Evolutionary conservation across 2,329 filamentous ascomycete species (phyloP), one percentile per base, ranked within the genome.

Genomic region (Coniochaeta prunicola): DNA sequence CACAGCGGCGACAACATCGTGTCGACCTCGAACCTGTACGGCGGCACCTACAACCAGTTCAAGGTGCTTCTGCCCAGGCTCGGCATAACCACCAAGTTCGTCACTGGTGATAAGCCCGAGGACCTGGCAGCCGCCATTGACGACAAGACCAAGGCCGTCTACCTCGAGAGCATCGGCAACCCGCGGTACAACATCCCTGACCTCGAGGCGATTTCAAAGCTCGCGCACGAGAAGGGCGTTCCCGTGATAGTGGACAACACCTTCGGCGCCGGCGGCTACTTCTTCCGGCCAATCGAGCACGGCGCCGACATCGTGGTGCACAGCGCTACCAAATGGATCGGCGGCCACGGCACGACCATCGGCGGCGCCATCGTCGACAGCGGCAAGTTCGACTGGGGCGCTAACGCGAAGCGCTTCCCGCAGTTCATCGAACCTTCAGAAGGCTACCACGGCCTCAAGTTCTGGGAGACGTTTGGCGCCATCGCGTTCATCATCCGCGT

Each of bases 251-350:
- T 81, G 55, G 92, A 97, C 77, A 97, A 97, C 80, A 97, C 92
- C 9, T 97, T 97, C 67, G 93, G 92, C 53, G 92, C 92, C 13
- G 92, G 92, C 60, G 92, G 93, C 56, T 97, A 90, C 80, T 96
- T 91, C 72, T 79, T 88, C 65, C 86, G 89, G 7, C 92, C 92
- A 42, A 93, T 97, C 67, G 87, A 92, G 26, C 89, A 96, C 73
- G 92, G 92, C 58, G 92, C 90, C 63, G 92, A 97, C 70, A 96
- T 97, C 61, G 88, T 97, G 57, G 90, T 96, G 26, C 92, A 97
- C 80, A 94, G 90, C 40, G 92, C 92, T 12, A 96, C 92, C 60
- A 97, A 97, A 76, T 97, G 92, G 92, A 97, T 97, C 63, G 92
- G 92, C 59, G 92, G 92, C 45, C 93, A 97, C 74, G 93, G 92